Percentiles rank a stretch among this genome's conserved stretches.
These are phyloP conservation scores for Candida taoyuanica DNA, from an alignment of 805 yeast species.

Conservation along the genomic window DNA sequence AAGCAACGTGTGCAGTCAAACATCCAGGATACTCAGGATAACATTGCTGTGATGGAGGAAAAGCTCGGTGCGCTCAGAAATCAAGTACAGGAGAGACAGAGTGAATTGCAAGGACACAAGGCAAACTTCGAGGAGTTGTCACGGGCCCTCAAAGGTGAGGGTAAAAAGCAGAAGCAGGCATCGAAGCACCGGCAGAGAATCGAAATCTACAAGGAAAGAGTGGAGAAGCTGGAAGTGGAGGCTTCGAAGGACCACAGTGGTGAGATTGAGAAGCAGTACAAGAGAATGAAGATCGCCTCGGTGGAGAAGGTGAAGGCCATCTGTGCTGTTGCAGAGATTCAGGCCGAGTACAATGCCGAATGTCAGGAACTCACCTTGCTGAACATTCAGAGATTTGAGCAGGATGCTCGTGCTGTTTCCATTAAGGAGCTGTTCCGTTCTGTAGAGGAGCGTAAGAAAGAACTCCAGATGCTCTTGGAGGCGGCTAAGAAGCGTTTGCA, in stretches of 20 bases:
- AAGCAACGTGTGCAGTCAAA: conserved; percentile 9
- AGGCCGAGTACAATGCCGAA: conserved; percentile 25
- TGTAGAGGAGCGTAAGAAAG: conserved; percentile 29
- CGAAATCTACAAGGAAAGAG: conserved; percentile 28
- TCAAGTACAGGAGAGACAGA: conserved; percentile 1
- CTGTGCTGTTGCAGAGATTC: conserved; percentile 18
- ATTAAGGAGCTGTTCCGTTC: conserved; percentile 28
- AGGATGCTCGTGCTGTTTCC: conserved; percentile 33
- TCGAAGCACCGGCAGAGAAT: conserved; percentile 26
- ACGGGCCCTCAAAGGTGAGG: conserved; percentile 5
- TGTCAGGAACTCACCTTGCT: conserved; percentile 25
- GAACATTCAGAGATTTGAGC: conserved; percentile 34
- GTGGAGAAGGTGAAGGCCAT: conserved; percentile 24
- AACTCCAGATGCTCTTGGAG: conserved; percentile 25
- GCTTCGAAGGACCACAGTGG: conserved; percentile 38
- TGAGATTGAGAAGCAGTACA: conserved; percentile 32
- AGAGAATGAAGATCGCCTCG: conserved; percentile 22
- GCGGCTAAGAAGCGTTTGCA: conserved; percentile 28
- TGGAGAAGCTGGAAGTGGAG: conserved; percentile 33
- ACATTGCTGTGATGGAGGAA: conserved; percentile 12
- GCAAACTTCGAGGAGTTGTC: conserved; percentile 5
- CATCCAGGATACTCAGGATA: conserved; percentile 15
- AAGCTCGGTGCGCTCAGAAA: conserved; percentile 5
- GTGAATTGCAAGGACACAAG: not conserved
- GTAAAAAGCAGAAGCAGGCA: conserved; percentile 13